These are phyloP conservation scores for Eucalyptus marginata DNA, from an alignment of 345 rosid genomes.

Conservation along the genomic window DNA sequence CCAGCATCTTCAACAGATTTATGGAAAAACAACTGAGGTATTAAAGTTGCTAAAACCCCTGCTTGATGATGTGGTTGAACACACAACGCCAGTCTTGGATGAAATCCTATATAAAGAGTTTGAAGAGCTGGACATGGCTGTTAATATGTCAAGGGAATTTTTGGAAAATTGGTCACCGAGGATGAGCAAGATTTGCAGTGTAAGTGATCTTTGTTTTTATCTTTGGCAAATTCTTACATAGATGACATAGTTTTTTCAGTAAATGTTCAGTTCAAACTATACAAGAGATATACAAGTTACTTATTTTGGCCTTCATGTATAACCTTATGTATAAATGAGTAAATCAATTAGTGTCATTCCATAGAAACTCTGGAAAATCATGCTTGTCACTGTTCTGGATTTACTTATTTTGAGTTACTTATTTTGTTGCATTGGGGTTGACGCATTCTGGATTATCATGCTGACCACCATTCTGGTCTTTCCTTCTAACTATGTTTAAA, in stretches of 20 bases:
- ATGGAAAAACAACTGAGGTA: conserved; percentile 34
- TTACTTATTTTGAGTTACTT: background rate
- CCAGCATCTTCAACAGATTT: conserved; percentile 44
- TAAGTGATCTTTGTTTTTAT: conserved; percentile 13
- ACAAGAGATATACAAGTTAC: background rate
- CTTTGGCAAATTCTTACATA: background rate
- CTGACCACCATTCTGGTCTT: background rate
- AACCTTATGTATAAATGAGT: background rate
- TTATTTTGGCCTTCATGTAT: background rate
- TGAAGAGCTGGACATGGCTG: conserved; percentile 60
- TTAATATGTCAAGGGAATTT: conserved; percentile 70
- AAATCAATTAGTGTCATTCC: background rate
- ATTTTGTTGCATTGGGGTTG: background rate
- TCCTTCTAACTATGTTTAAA: background rate
- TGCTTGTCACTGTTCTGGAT: background rate
- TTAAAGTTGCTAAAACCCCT: conserved; percentile 65
- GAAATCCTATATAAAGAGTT: conserved; percentile 43
- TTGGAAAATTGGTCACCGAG: conserved; percentile 68
- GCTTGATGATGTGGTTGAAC: conserved; percentile 69
- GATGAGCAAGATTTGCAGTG: conserved; percentile 72
- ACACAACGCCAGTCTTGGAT: conserved; percentile 35
- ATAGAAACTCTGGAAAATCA: background rate
- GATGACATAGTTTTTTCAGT: background rate
- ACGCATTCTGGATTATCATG: background rate
- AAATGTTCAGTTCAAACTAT: background rate